Evolutionary conservation across 768 basidiomycete genomes (phyloP).

Genomic region (Leucosporidium yakuticum): DNA sequence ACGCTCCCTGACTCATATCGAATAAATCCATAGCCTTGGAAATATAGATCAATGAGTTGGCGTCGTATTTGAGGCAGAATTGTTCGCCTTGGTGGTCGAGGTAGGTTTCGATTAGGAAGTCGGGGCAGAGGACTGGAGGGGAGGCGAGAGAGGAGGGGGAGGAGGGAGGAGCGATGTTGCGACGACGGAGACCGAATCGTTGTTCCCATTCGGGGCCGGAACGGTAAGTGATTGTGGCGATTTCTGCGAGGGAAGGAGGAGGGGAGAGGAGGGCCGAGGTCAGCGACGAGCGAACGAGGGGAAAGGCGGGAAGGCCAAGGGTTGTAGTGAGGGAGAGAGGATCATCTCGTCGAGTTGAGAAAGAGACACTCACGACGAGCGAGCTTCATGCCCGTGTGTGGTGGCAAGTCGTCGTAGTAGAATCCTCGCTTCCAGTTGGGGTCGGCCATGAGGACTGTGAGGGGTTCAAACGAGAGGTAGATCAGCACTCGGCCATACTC

Average conservation of each 20-base stretch:
- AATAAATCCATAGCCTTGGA: conserved; percentile 99
- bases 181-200: conserved; percentile 79
- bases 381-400: conserved; percentile 97
- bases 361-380: conserved; percentile 69
- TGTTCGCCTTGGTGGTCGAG: conserved; percentile 78
- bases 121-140: conserved; percentile 79
- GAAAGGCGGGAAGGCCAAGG: too few species aligned
- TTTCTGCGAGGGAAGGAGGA: conserved; percentile 56
- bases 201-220: conserved; percentile 99
- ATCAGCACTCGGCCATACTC: conserved; percentile 4
- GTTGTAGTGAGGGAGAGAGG: too few species aligned
- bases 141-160: conserved; percentile 23
- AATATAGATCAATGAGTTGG: conserved; percentile 96
- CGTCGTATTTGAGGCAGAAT: conserved; percentile 98
- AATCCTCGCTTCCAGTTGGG: conserved; percentile 99
- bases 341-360: too few species aligned
- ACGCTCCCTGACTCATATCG: conserved; percentile 77
- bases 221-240: conserved; percentile 97
- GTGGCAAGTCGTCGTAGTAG: conserved; percentile 91
- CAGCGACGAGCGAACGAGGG: background rate
- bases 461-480: background rate
- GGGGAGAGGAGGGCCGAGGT: background rate
- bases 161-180: conserved; percentile 29
- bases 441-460: conserved; percentile 94
- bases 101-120: conserved; percentile 97